Evolutionary conservation across 495 filamentous ascomycete genomes (phyloP).

Genomic region (Ascodesmis nigricans): DNA sequence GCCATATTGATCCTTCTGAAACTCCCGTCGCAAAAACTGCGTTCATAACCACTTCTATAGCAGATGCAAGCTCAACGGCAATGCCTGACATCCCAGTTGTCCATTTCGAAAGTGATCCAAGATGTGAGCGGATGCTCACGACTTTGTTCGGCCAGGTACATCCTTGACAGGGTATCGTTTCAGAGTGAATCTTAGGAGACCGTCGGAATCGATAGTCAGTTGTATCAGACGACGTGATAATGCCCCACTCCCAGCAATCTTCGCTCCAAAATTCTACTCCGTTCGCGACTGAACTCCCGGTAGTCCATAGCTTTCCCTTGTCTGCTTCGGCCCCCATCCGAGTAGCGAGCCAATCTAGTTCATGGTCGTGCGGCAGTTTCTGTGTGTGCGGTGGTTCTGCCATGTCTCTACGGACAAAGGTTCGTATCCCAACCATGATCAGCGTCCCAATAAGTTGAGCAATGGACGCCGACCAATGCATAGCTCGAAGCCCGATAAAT

Average conservation of each 20-base stretch:
- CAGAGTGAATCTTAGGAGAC: too few species aligned
- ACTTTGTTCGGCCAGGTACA: too few species aligned
- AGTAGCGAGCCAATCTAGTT: not conserved
- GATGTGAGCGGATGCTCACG: too few species aligned
- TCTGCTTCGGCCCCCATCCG: not conserved
- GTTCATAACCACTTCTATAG: too few species aligned
- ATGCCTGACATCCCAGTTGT: too few species aligned
- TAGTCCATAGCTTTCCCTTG: not conserved
- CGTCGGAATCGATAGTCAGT: conserved; percentile 3
- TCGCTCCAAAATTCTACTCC: not conserved
- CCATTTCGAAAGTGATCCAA: too few species aligned
- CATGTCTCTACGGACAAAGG: not conserved
- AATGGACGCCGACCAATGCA: conserved; percentile 28
- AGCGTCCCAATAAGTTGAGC: conserved; percentile 22
- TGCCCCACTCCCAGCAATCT: not conserved
- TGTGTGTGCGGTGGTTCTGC: not conserved
- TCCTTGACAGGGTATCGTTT: too few species aligned
- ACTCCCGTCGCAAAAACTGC: too few species aligned
- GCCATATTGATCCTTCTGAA: too few species aligned
- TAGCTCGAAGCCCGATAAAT: conserved; percentile 28
- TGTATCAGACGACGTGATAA: not conserved
- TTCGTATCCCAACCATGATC: not conserved
- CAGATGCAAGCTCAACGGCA: too few species aligned
- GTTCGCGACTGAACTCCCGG: not conserved
- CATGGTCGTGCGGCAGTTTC: not conserved